Percentiles rank a stretch among this genome's conserved stretches.
phyloP scores from a whole-genome alignment of 208 protist genomes.

The Trypanosoma mega region DNA sequence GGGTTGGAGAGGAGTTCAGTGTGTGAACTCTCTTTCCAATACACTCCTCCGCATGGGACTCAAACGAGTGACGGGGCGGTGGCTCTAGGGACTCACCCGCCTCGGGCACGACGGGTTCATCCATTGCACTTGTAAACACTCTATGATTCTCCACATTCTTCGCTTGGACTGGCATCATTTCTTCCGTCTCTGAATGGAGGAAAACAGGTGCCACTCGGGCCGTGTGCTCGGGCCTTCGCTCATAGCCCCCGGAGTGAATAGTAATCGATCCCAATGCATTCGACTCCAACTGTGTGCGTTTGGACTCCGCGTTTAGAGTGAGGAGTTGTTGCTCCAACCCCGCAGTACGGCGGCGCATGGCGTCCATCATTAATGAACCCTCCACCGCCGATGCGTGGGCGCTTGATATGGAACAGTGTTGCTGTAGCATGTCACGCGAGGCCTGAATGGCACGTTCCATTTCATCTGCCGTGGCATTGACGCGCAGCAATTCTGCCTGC shows the following conservation, averaged over 20 bases:
- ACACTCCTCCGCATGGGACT: too few species aligned
- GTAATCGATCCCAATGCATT: neutral
- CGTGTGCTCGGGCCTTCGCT: too few species aligned
- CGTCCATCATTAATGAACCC: slow-evolving; percentile 47
- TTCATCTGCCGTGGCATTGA: slow-evolving; percentile 60
- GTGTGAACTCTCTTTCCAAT: too few species aligned
- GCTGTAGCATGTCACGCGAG: slow-evolving; percentile 54
- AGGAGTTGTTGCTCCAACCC: slow-evolving; percentile 60
- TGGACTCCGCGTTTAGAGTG: slow-evolving; percentile 21
- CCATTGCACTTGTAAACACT: too few species aligned
- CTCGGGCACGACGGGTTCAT: too few species aligned
- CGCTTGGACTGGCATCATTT: too few species aligned
- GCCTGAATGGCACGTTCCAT: slow-evolving; percentile 79
- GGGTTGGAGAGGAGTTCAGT: too few species aligned
- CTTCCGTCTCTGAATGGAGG: too few species aligned
- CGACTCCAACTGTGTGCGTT: neutral
- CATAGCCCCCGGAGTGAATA: slow-evolving; percentile 8
- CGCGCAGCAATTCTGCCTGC: slow-evolving; percentile 55
- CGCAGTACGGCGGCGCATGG: slow-evolving; percentile 50
- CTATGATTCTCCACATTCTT: too few species aligned
- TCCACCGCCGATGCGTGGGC: slow-evolving; percentile 46
- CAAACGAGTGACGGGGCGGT: too few species aligned
- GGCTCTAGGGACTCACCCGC: too few species aligned
- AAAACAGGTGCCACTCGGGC: too few species aligned
- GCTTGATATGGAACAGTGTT: slow-evolving; percentile 46